A percentile compares a stretch with the other conserved stretches of the same genome.
phyloP scores from a whole-genome alignment of 768 basidiomycete species.

The Lactifluus rugatus region DNA sequence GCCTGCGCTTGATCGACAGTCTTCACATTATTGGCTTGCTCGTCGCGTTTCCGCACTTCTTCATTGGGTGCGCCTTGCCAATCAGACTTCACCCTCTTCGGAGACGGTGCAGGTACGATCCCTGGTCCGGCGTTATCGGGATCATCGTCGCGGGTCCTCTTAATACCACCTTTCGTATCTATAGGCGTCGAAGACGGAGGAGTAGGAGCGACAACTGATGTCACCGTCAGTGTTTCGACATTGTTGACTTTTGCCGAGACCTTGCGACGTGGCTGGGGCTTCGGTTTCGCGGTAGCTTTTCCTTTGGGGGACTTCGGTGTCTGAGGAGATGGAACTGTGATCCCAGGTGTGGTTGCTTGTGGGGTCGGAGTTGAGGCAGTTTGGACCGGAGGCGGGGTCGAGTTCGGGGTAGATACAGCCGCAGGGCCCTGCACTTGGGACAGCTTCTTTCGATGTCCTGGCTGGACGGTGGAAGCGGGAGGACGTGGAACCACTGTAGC shows the following conservation, averaged over 20 bases:
- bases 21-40: conserved; percentile 33
- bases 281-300: conserved; percentile 42
- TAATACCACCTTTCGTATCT: conserved; percentile 21
- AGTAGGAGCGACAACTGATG: not conserved
- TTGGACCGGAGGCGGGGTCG: conserved; percentile 4
- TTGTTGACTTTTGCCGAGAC: conserved; percentile 22
- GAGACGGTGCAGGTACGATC: conserved; percentile 48
- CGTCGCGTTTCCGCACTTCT: conserved; percentile 27
- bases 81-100: conserved; percentile 63
- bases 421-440: conserved; percentile 3
- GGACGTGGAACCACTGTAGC: not conserved
- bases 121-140: not conserved
- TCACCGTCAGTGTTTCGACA: conserved; percentile 18
- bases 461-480: not conserved
- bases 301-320: conserved; percentile 59
- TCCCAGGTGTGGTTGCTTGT: not conserved
- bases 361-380: conserved; percentile 15
- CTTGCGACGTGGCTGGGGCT: conserved; percentile 27
- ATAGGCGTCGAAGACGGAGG: conserved; percentile 15
- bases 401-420: conserved; percentile 2
- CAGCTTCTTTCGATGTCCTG: conserved; percentile 11
- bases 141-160: conserved; percentile 51
- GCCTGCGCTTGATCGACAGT: conserved; percentile 55
- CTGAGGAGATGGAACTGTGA: conserved; percentile 16
- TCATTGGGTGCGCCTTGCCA: conserved; percentile 53